These are phyloP conservation scores for Boletus reticulatus DNA, from an alignment of 768 basidiomycete genomes.

Conservation along the genomic window DNA sequence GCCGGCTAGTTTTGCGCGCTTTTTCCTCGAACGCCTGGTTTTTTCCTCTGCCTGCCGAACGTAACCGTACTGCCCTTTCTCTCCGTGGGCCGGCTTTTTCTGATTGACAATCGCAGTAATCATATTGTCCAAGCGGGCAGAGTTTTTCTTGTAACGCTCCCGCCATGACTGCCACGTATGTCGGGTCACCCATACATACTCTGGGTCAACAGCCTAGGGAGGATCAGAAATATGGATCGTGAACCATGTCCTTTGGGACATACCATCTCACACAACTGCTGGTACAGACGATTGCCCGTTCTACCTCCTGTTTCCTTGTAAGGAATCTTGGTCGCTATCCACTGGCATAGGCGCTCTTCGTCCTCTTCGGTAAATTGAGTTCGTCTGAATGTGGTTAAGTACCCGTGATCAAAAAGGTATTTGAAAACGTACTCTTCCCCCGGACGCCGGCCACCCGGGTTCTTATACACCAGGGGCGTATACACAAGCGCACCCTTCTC, in stretches of 20 bases:
- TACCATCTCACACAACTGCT: conserved; percentile 76
- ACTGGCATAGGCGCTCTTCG: conserved; percentile 68
- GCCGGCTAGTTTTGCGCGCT: conserved; percentile 35
- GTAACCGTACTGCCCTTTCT: conserved; percentile 82
- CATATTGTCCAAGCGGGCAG: conserved; percentile 58
- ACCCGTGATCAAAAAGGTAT: not conserved
- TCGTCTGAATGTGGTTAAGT: conserved; percentile 43
- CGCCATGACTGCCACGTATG: conserved; percentile 93
- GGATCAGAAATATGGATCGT: not conserved
- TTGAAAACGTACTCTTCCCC: conserved; percentile 67
- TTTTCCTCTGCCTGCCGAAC: conserved; percentile 75
- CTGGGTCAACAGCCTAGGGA: conserved; percentile 58
- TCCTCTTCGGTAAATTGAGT: conserved; percentile 78
- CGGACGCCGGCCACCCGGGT: conserved; percentile 75
- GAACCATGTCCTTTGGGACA: conserved; percentile 7
- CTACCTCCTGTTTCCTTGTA: conserved; percentile 80
- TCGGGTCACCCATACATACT: conserved; percentile 75
- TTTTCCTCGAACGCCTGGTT: conserved; percentile 54
- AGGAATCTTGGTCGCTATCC: conserved; percentile 83
- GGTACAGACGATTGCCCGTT: conserved; percentile 80
- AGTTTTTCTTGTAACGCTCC: conserved; percentile 84
- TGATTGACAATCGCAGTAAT: conserved; percentile 68
- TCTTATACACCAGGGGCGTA: conserved; percentile 79
- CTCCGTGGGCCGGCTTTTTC: conserved; percentile 65
- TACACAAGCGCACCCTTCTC: conserved; percentile 63